Evolutionary conservation across 2,329 filamentous ascomycete genomes (phyloP), one percentile per base, ranked within the genome.

Genomic region (Colletotrichum costaricense): DNA sequence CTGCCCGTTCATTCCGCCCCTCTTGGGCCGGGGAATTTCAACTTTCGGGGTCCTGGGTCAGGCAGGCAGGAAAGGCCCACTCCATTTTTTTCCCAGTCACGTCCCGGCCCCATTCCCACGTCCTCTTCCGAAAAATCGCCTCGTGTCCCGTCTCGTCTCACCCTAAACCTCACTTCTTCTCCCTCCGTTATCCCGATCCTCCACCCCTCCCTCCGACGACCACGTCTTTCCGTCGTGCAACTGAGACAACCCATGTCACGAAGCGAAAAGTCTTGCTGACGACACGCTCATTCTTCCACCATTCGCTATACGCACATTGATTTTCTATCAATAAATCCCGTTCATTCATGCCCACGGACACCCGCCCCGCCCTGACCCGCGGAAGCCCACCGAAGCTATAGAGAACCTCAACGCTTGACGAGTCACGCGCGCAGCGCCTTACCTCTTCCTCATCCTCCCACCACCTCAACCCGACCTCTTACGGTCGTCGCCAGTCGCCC

Each of bases 51-150:
- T 73, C 70, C 67, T 73, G 69, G 70, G 52, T 59, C 69, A 63
- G 8, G 54, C 30, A 26, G 49, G 22, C 35, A 24, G 33, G 33
- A 35, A 35, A 35, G 58, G 19, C 14, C 57, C 59, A 42, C 65
- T 42, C 69, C 67, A 70, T 67, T 57, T 60, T 70, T 66, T 38
- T 30, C n/a, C n/a, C 58, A 70, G 55, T 73, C 70, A 70, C 46
- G 59, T 69, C 66, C 55, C 66, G 70, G 70, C 66, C 60, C 54
- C 55, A 69, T 58, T 62, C 65, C 67, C 70, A 69, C 66, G 60
- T 59, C 70, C 46, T 69, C 57, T 57, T n/a, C 70, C 70, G 70
- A 70, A 73, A 73, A 73, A 65, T 70, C 70, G 70, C 70, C 70
- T 73, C 67, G 70, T 70, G 70, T 73, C 66, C 66, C 66, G 69